phyloP scores from a whole-genome alignment of 1,284 basidiomycete species.

The Boletus hoseneyae region DNA sequence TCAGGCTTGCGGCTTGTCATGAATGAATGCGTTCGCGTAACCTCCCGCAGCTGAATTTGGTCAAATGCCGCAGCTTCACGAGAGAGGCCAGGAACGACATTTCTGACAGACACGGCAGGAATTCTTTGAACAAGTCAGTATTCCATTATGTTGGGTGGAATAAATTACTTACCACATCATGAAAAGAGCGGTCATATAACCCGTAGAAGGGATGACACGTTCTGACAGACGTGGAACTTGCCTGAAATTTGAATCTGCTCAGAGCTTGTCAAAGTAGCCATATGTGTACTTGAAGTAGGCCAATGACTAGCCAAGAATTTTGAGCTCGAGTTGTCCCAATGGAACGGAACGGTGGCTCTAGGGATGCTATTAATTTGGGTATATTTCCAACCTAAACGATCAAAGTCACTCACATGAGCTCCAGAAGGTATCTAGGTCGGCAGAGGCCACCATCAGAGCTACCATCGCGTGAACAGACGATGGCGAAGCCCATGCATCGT shows the following conservation, averaged over 20 bases:
- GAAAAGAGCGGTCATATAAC: not conserved
- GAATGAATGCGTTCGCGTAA: not conserved
- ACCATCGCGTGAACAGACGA: not conserved
- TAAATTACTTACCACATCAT: not conserved
- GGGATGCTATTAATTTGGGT: not conserved
- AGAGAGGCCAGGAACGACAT: not conserved
- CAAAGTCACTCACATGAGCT: not conserved
- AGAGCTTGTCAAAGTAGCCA: not conserved
- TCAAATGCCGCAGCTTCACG: not conserved
- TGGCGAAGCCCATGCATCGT: not conserved
- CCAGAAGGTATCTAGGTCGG: not conserved
- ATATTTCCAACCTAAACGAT: not conserved
- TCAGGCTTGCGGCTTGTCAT: too few relatives aligned
- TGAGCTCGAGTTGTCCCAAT: not conserved
- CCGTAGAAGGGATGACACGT: not conserved
- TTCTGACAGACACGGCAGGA: not conserved
- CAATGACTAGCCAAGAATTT: not conserved
- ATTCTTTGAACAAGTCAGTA: not conserved
- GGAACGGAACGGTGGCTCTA: not conserved
- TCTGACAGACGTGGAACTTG: not conserved
- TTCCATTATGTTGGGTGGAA: too few relatives aligned
- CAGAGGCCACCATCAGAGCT: not conserved
- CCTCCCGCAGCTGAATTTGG: not conserved
- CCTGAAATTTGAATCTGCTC: not conserved
- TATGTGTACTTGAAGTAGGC: not conserved